phyloP scores from a whole-genome alignment of 495 filamentous ascomycete species.

The Poronia punctata region DNA sequence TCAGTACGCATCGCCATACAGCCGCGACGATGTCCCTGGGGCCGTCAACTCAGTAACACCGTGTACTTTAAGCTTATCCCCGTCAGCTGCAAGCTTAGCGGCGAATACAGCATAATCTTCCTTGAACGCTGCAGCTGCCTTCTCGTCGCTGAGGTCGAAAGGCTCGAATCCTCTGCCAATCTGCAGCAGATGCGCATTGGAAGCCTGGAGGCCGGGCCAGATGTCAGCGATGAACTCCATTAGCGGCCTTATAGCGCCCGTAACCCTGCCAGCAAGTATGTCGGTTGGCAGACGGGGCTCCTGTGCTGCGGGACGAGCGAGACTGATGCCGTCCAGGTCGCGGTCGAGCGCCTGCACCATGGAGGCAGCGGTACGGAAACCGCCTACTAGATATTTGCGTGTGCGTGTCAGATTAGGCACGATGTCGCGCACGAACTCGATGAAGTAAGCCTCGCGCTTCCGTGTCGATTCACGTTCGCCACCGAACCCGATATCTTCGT shows the following conservation, averaged over 20 bases:
- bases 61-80: conserved; percentile 11
- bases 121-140: conserved; percentile 26
- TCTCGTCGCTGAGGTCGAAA: conserved; percentile 40
- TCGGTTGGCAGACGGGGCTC: conserved; percentile 37
- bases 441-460: conserved; percentile 56
- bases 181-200: conserved; percentile 45
- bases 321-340: conserved; percentile 48
- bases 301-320: conserved; percentile 38
- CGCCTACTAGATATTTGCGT: conserved; percentile 48
- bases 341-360: conserved; percentile 46
- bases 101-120: conserved; percentile 14
- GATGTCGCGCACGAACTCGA: conserved; percentile 54
- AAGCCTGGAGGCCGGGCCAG: conserved; percentile 35
- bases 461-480: conserved; percentile 46
- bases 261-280: conserved; percentile 42
- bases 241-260: conserved; percentile 38
- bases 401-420: conserved; percentile 46
- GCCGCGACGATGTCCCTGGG: conserved; percentile 3
- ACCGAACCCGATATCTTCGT: conserved; percentile 44
- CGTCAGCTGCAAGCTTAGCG: conserved; percentile 14
- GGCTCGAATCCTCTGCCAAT: conserved; percentile 46
- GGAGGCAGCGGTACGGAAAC: conserved; percentile 39
- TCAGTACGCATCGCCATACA: conserved; percentile 12
- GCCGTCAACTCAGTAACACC: conserved; percentile 1
- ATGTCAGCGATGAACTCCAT: conserved; percentile 42